phyloP scores from a whole-genome alignment of 1,284 basidiomycete genomes.

The Fomitopsis betulina region DNA sequence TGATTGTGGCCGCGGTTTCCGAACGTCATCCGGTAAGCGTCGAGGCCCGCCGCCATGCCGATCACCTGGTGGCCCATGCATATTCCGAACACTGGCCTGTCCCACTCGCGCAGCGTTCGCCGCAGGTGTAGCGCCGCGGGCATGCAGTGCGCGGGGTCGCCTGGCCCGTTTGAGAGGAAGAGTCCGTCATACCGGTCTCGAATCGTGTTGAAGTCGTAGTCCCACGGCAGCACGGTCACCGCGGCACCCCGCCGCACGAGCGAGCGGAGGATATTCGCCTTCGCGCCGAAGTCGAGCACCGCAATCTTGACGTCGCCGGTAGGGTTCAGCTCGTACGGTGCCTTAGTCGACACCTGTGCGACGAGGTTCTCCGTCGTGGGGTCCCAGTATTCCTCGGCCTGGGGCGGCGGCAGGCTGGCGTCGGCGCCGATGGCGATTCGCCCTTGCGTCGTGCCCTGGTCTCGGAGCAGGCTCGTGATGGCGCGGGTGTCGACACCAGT shows the following conservation, averaged over 20 bases:
- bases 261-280: constrained; percentile 95
- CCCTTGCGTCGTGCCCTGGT: constrained; percentile 96
- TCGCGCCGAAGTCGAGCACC: constrained; percentile 95
- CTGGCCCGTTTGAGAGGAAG: constrained; percentile 96
- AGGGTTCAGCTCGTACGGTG: constrained; percentile 85
- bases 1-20: constrained; percentile 99
- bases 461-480: constrained; percentile 89
- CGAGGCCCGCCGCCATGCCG: constrained; percentile 94
- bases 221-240: constrained; percentile 96
- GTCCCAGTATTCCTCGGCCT: constrained; percentile 81
- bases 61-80: constrained; percentile 99
- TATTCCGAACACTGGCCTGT: constrained; percentile 94
- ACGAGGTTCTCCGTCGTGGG: constrained; percentile 92
- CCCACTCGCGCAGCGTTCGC: constrained; percentile 82
- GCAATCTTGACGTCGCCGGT: constrained; percentile 88
- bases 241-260: constrained; percentile 87
- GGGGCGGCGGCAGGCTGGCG: constrained; percentile 54
- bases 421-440: constrained; percentile 85
- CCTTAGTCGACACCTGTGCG: constrained; percentile 85
- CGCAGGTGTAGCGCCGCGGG: constrained; percentile 81
- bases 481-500: constrained; percentile 98
- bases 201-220: constrained; percentile 91
- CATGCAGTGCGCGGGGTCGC: constrained; percentile 89
- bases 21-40: constrained; percentile 96
- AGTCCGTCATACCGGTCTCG: constrained; percentile 92